A percentile compares a stretch with the other conserved stretches of the same genome.
These are phyloP conservation scores for Apostasia ramifera DNA, from an alignment of 106 monocot species.

Conservation along the genomic window DNA sequence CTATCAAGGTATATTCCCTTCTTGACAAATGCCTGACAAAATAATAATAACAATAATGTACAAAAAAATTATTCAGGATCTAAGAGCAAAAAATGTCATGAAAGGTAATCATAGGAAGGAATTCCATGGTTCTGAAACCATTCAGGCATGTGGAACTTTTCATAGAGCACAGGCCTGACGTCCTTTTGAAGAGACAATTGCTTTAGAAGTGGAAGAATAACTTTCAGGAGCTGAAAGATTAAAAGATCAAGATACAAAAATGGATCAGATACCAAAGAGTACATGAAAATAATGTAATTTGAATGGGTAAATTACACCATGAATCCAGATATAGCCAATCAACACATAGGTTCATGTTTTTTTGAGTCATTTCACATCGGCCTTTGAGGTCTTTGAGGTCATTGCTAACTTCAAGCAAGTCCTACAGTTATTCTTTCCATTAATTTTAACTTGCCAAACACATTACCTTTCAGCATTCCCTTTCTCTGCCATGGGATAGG, in stretches of 20 bases:
- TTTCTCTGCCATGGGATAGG: too few species aligned
- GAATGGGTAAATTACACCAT: too few species aligned
- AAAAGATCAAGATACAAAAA: conserved; percentile 1
- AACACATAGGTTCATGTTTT: too few species aligned
- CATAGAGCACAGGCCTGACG: conserved; percentile 43
- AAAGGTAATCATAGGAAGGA: not conserved
- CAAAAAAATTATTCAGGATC: not conserved
- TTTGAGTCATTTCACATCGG: too few species aligned
- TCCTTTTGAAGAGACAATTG: conserved; percentile 54
- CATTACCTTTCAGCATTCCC: too few species aligned
- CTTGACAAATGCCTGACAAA: not conserved
- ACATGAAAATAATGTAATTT: too few species aligned
- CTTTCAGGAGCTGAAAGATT: conserved; percentile 34
- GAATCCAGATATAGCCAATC: too few species aligned
- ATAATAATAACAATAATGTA: conserved; percentile 1
- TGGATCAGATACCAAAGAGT: not conserved
- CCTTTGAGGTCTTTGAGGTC: too few species aligned
- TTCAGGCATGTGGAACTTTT: conserved; percentile 58
- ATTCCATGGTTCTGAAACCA: conserved; percentile 61
- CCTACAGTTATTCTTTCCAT: too few species aligned
- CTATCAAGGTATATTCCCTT: not conserved
- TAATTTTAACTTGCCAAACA: too few species aligned
- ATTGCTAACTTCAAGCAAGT: too few species aligned
- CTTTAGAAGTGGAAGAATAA: conserved; percentile 54
- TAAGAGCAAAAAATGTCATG: not conserved